phyloP scores from a whole-genome alignment of 202 grass and related monocot genomes.

The Eragrostis tef region DNA sequence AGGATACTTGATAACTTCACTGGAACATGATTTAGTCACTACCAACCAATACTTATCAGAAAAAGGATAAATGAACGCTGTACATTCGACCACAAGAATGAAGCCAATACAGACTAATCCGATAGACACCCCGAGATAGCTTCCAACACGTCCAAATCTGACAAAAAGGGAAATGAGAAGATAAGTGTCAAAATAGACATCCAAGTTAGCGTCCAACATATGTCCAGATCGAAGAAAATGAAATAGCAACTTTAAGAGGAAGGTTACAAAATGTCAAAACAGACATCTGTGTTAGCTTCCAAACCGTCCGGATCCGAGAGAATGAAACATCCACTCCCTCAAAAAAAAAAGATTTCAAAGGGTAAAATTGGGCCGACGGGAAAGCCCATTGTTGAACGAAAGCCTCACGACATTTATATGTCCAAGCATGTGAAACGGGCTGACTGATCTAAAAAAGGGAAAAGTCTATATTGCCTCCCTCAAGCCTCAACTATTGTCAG shows the following conservation, averaged over 20 bases:
- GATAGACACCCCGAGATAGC: neutral
- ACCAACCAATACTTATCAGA: no score
- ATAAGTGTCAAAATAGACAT: neutral
- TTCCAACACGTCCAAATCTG: conserved; percentile 27
- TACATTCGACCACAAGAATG: neutral
- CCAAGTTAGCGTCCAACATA: neutral
- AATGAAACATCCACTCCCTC: neutral
- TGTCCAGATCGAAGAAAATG: no score
- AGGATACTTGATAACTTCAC: no score
- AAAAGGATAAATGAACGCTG: no score
- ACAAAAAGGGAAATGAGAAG: neutral
- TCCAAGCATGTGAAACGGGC: no score
- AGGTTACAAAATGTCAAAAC: neutral
- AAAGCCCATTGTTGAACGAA: no score
- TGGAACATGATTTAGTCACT: no score
- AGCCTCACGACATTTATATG: no score
- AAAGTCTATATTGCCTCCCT: no score
- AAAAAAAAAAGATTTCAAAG: neutral
- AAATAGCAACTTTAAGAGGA: neutral
- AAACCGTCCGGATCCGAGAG: neutral
- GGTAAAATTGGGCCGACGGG: neutral
- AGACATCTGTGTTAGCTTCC: neutral
- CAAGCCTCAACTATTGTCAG: no score
- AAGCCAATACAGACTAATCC: neutral
- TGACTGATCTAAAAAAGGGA: no score